These are phyloP conservation scores for Colletotrichum sp. DNA, from an alignment of 2,329 filamentous ascomycete species.

Conservation along the genomic window DNA sequence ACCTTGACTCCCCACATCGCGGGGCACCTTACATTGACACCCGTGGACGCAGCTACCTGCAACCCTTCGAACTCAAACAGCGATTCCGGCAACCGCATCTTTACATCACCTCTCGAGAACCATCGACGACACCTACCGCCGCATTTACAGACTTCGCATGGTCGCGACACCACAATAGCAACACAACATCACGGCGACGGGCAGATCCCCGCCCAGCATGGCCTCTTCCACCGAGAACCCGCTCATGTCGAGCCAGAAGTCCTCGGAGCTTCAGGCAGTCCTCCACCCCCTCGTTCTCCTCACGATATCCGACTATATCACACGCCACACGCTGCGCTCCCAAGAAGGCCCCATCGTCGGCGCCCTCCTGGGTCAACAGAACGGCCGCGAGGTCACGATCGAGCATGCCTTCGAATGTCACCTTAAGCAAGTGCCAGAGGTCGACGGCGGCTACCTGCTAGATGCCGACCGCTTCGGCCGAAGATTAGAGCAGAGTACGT, in stretches of 20 bases:
- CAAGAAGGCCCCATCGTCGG: conserved; percentile 81
- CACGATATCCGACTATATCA: conserved; percentile 96
- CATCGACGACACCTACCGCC: background rate
- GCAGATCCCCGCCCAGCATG: conserved; percentile 43
- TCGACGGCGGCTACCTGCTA: conserved; percentile 65
- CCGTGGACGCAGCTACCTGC: background rate
- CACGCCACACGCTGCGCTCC: conserved; percentile 81
- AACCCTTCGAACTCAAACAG: background rate
- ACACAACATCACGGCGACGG: background rate
- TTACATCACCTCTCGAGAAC: background rate
- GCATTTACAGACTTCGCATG: background rate
- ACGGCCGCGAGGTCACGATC: conserved; percentile 87
- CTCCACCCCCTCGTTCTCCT: conserved; percentile 95
- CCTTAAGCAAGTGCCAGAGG: conserved; percentile 44
- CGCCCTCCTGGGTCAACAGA: conserved; percentile 88
- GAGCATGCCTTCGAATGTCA: conserved; percentile 92
- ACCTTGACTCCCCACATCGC: conserved; percentile 15
- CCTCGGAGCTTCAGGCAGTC: conserved; percentile 78
- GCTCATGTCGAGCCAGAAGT: conserved; percentile 69
- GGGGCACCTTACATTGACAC: conserved; percentile 1
- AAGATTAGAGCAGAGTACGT: conserved; percentile 83
- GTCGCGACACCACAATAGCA: background rate
- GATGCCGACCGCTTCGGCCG: conserved; percentile 75
- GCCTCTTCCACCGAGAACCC: conserved; percentile 53
- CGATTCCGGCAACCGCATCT: background rate